A percentile compares a stretch with the other conserved stretches of the same genome.
phyloP scores from a whole-genome alignment of 176 grass and related monocot genomes.

The Sorghum bicolor region DNA sequence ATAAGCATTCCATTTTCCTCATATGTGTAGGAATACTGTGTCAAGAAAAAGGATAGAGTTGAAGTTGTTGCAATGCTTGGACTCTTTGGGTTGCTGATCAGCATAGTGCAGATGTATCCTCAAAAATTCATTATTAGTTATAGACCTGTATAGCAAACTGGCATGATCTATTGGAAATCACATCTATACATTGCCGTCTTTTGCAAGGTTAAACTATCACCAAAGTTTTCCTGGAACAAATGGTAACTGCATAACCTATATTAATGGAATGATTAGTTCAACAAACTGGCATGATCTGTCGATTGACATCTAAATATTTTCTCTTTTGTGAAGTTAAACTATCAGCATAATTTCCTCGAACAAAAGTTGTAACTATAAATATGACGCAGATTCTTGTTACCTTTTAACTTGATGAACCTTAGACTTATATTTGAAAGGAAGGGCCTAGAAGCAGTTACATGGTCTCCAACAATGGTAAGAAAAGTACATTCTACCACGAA shows the following conservation, averaged over 20 bases:
- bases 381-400: neutral
- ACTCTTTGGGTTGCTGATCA: slow-evolving; percentile 57
- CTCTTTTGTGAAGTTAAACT: neutral
- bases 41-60: slow-evolving; percentile 73
- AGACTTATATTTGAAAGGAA: slow-evolving; percentile 62
- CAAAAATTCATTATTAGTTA: neutral
- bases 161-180: neutral
- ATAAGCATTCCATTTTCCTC: neutral
- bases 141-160: neutral
- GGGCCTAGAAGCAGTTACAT: slow-evolving; percentile 38
- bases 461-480: slow-evolving; percentile 54
- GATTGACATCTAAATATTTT: neutral
- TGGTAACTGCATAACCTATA: neutral
- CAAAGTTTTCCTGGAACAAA: neutral
- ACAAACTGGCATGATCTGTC: neutral
- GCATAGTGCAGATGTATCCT: slow-evolving; percentile 71
- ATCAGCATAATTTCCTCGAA: neutral
- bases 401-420: slow-evolving; percentile 12
- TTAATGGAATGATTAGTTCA: neutral
- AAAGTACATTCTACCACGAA: neutral
- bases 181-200: neutral
- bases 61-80: slow-evolving; percentile 76
- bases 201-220: neutral
- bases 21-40: slow-evolving; percentile 61
- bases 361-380: neutral